These are phyloP conservation scores for Nepenthes mirabilis DNA, from an alignment of 148 eudicot species.

Conservation along the genomic window DNA sequence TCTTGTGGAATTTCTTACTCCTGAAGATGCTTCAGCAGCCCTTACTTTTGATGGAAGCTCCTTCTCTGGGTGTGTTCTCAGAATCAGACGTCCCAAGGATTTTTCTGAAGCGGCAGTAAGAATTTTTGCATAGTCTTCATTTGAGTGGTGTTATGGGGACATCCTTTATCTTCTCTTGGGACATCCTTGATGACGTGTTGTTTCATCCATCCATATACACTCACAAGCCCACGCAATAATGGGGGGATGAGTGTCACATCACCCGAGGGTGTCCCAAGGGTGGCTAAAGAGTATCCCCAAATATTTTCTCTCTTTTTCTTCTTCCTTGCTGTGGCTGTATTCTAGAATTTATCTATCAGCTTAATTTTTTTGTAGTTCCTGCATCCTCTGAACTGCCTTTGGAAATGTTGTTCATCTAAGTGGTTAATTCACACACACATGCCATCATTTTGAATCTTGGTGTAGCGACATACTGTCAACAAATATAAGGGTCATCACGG, in stretches of 20 bases:
- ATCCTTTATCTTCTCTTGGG: no score
- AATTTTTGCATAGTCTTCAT: conserved; percentile 15
- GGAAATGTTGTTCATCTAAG: no score
- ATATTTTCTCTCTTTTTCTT: conserved; percentile 1
- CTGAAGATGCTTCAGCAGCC: conserved; percentile 95
- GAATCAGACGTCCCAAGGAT: conserved; percentile 92
- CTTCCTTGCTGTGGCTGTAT: not conserved
- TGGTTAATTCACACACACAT: no score
- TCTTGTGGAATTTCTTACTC: conserved; percentile 89
- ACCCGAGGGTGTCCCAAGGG: no score
- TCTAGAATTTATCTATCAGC: not conserved
- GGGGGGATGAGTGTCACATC: no score
- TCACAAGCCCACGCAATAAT: no score
- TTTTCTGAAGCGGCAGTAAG: conserved; percentile 70
- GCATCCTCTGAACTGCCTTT: not conserved
- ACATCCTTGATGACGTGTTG: no score
- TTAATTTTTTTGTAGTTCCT: not conserved
- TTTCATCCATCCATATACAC: no score
- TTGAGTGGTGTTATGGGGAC: not conserved
- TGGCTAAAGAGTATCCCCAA: no score
- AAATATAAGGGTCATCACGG: no score
- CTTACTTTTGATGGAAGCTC: conserved; percentile 70
- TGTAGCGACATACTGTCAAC: no score
- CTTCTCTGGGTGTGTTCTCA: conserved; percentile 57
- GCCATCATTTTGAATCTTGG: no score